Base-by-base conservation (phyloP, 176 grass and related monocot genomes). In the Chrysopogon serrulatus region DNA sequence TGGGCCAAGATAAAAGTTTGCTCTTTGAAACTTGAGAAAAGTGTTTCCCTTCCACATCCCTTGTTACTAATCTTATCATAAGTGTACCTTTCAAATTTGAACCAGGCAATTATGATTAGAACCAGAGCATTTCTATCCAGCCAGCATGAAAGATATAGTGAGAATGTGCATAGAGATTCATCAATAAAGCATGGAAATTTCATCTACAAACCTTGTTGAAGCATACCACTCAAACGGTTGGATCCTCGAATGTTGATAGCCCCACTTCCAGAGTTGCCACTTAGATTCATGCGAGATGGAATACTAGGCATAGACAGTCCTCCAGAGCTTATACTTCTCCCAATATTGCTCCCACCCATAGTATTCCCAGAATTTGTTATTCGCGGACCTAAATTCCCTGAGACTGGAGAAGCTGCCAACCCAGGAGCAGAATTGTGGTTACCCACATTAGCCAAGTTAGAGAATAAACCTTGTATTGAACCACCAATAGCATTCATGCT, bases 301-400 rank as follows among this genome's bases (percentile, higher is more conserved):
- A 94, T 84, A 76, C 91, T 48, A 69, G 93, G 87, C 78, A 98
- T 85, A 65, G 84, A 91, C 65, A 94, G 43, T 23, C 93, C 96
- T 53, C 77, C 91, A 39, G 96, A 95, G 65, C 82, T 90, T 83
- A 95, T 92, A 63, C 57, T 95, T 91, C 92, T 95, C 65, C 96
- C 96, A 51, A 91, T 91, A 87, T 80, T 88, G 71, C 88, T 72
- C 36, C 83, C 83, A 40, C 79, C 88, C 66, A 94, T 83, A 73
- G 95, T 93, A 87, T 91, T 91, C 23, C 84, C 87, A 72, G 90
- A 88, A 84, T 72, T 93, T 86, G 89, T 68, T 32, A 98, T 90
- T 48, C 87, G 79, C 21, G 87, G 89, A 17, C 89, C 91, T 69
- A 95, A 86, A 76, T 90, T 95, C 31, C 96, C 93, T 45, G 92